Conservation (phyloP, 768 basidiomycete species). For the Cystoderma amianthinum region DNA sequence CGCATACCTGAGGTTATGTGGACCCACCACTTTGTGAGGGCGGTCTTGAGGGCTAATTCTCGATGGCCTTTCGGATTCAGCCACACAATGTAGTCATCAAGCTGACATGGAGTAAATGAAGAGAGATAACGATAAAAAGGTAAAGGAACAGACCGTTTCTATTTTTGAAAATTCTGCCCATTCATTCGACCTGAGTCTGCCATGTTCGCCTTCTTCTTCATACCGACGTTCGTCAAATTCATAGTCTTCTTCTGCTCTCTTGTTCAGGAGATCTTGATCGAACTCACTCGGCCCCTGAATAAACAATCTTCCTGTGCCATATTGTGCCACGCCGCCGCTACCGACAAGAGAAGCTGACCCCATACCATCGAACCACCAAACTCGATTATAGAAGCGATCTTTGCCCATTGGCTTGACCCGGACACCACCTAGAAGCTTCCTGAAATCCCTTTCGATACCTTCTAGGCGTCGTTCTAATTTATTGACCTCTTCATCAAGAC, state of each 20-base stretch:
- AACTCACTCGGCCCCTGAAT: constrained; percentile 86
- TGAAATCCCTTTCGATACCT: constrained; percentile 88
- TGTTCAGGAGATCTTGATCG: constrained; percentile 66
- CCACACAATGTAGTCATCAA: constrained; percentile 83
- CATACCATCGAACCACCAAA: constrained; percentile 99
- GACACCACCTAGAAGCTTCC: constrained; percentile 78
- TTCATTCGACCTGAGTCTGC: constrained; percentile 64
- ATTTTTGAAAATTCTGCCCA: constrained; percentile 90
- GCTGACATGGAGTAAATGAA: constrained; percentile 31
- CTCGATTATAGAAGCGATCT: constrained; percentile 90
- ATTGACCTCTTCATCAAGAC: constrained; percentile 84
- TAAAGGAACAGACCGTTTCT: constrained; percentile 63
- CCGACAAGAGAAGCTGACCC: constrained; percentile 77
- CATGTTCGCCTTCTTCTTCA: constrained; percentile 78
- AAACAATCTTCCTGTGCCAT: constrained; percentile 87
- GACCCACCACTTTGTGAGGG: constrained; percentile 76
- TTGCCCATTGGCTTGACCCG: constrained; percentile 85
- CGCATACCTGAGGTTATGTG: constrained; percentile 77
- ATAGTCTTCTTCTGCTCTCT: constrained; percentile 48
- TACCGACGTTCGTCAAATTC: constrained; percentile 49
- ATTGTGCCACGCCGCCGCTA: constrained; percentile 72
- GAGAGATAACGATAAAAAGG: not conserved
- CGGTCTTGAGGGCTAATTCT: constrained; percentile 73
- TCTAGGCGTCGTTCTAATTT: constrained; percentile 77
- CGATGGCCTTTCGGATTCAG: constrained; percentile 88